These are phyloP conservation scores for Musa troglodytarum DNA, from an alignment of 176 grass and related monocot species.

Conservation along the genomic window DNA sequence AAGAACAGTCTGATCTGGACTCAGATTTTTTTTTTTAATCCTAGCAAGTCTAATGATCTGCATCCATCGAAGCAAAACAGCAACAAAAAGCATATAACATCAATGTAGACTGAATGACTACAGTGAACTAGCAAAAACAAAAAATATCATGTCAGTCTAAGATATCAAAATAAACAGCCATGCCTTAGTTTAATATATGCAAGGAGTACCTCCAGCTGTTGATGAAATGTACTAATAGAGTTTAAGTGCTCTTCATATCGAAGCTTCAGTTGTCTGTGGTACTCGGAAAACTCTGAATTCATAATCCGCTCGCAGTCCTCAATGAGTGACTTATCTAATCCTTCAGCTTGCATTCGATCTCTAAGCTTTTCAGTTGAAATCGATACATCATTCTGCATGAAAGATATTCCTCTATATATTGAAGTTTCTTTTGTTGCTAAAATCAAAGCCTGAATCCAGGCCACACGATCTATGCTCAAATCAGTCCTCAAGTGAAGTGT, in stretches of 20 bases:
- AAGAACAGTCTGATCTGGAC: neutral
- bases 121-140: neutral
- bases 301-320: conserved; percentile 80
- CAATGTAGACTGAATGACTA: neutral
- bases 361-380: conserved; percentile 73
- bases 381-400: conserved; percentile 29
- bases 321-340: conserved; percentile 48
- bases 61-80: neutral
- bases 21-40: neutral
- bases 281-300: conserved; percentile 65
- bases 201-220: conserved; percentile 50
- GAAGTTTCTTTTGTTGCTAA: conserved; percentile 53
- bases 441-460: conserved; percentile 87
- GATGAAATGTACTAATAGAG: conserved; percentile 51
- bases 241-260: conserved; percentile 59
- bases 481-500: conserved; percentile 77
- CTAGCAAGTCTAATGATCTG: neutral
- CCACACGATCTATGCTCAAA: conserved; percentile 60
- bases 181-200: neutral
- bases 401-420: conserved; percentile 28
- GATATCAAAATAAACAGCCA: neutral
- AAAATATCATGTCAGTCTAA: neutral
- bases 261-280: conserved; percentile 52
- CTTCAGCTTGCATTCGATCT: conserved; percentile 62
- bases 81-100: neutral